Evolutionary conservation across 1,284 basidiomycete genomes (phyloP).

Genomic region (Rhizopogon parksii): DNA sequence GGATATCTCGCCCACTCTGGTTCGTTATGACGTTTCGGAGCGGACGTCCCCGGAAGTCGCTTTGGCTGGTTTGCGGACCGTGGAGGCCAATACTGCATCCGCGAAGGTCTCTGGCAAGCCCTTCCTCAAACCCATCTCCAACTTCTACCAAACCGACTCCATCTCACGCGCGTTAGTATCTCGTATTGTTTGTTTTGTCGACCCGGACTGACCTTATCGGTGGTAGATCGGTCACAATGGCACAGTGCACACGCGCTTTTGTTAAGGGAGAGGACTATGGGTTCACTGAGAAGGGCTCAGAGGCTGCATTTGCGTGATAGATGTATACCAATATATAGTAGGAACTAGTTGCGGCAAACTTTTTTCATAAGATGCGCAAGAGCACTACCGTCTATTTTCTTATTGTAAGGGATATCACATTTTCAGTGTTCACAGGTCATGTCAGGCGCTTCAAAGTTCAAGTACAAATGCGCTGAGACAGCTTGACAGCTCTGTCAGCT

Average conservation of each 20-base stretch:
- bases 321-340: slow-evolving; percentile 1
- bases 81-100: slow-evolving; percentile 46
- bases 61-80: slow-evolving; percentile 60
- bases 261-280: slow-evolving; percentile 56
- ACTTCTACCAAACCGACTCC: slow-evolving; percentile 96
- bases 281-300: slow-evolving; percentile 32
- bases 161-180: slow-evolving; percentile 73
- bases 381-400: too few relatives aligned
- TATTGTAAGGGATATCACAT: too few relatives aligned
- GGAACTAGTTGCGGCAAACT: neutral
- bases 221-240: slow-evolving; percentile 77
- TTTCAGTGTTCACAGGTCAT: too few relatives aligned
- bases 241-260: slow-evolving; percentile 75
- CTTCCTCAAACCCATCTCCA: slow-evolving; percentile 79
- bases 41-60: slow-evolving; percentile 66
- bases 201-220: slow-evolving; percentile 4
- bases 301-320: slow-evolving; percentile 41
- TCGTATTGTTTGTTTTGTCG: neutral
- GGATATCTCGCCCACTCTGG: slow-evolving; percentile 90
- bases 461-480: too few relatives aligned
- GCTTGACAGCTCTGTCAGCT: too few relatives aligned
- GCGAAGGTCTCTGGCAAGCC: slow-evolving; percentile 55
- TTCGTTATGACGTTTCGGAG: slow-evolving; percentile 87
- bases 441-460: too few relatives aligned
- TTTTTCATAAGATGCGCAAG: neutral